Evolutionary conservation across 495 filamentous ascomycete genomes (phyloP).

Genomic region (Acidomyces sp.): DNA sequence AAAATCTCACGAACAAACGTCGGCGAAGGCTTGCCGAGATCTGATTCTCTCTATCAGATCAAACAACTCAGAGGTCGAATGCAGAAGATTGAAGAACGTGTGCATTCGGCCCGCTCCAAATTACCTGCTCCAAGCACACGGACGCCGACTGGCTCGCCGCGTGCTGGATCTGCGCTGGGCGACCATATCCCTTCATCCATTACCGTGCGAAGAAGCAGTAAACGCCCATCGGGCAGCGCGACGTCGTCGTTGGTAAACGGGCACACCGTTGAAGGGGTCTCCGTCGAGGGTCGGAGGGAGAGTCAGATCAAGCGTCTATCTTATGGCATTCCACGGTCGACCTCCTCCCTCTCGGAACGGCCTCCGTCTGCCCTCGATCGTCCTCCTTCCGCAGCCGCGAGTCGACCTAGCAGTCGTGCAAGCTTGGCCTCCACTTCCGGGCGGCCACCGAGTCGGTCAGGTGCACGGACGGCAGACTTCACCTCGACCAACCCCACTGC

Average conservation of each 20-base stretch:
- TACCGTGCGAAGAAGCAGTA: conserved; percentile 63
- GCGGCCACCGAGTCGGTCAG: conserved; percentile 38
- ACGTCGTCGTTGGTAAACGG: conserved; percentile 6
- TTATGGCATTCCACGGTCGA: conserved; percentile 14
- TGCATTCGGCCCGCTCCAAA: conserved; percentile 87
- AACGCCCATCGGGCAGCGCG: conserved; percentile 28
- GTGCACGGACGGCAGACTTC: conserved; percentile 41
- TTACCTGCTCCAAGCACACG: conserved; percentile 60
- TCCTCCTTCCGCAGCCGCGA: conserved; percentile 38
- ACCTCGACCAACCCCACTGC: conserved; percentile 36
- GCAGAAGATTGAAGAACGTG: conserved; percentile 84
- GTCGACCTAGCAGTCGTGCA: conserved; percentile 49
- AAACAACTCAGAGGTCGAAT: conserved; percentile 88
- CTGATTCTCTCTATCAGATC: conserved; percentile 83
- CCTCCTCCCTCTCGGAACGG: conserved; percentile 2
- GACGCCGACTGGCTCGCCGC: conserved; percentile 74
- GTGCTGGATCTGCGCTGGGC: conserved; percentile 40
- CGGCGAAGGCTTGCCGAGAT: conserved; percentile 46
- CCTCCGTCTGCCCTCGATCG: conserved; percentile 36
- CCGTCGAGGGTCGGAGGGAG: conserved; percentile 2
- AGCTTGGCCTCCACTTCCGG: conserved; percentile 38
- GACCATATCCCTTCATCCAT: conserved; percentile 57
- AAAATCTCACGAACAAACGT: conserved; percentile 29
- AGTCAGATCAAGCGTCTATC: conserved; percentile 16
- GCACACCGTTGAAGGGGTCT: background rate